Evolutionary conservation across 163 green algal species (phyloP), one percentile per base, ranked within the genome.

Genomic region (Coccomyxa subellipsoidea): DNA sequence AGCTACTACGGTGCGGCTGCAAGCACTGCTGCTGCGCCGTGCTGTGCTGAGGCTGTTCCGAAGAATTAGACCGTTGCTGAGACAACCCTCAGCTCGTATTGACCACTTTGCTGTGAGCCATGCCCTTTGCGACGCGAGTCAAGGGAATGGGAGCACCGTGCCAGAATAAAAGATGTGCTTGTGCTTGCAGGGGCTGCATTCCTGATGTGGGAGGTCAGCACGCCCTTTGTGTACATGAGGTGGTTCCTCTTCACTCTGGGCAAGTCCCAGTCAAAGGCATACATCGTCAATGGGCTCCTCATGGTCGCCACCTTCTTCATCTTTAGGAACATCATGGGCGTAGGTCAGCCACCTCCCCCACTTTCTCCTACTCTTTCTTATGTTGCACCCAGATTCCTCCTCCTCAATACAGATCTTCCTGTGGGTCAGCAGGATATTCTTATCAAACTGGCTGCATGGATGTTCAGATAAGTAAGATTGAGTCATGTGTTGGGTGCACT

Each of bases 191-290:
- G 79, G n/a, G 87, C 89, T 9, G 81, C 77, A 10, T 93, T 93
- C 76, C 70, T 93, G n/a, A 37, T 91, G 82, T 93, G 88, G 88
- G 90, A 94, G 83, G 35, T 90, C 54, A 84, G 40, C 35, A 94
- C 90, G 35, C 88, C 88, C 0, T 91, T 90, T 54, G 88, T 94
- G 12, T 88, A 94, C 69, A 18, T 85, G 8, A 82, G 87, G 38
- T 94, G 90, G 70, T 83, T 91, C 32, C 82, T 94, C 79, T 80
- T 87, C 70, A 85, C 84, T n/a, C 34, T 84, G 10, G 83, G 84
- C 1, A 78, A 69, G 38, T 32, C 34, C 23, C 82, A 88, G 39
- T 87, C 36, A 7, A 66, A 47, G 34, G 27, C 81, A 2, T 94
- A 93, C 84, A 34, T 90, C 0, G n/a, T 85, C 37, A 93, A 92